Evolutionary conservation across 768 basidiomycete species (phyloP).

Genomic region (Trametes elegans): DNA sequence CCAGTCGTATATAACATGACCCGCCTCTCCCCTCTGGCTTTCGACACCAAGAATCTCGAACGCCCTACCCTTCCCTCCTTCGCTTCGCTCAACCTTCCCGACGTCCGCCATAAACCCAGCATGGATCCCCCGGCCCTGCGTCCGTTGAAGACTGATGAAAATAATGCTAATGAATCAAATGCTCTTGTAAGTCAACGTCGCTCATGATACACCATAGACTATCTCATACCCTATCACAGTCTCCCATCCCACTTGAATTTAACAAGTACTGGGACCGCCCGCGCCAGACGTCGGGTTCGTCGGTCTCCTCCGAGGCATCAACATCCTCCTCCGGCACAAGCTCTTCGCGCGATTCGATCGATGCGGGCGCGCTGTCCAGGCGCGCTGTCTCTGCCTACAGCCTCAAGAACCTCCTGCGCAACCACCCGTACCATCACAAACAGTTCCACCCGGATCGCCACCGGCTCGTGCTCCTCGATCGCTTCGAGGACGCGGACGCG

Average conservation of each 20-base stretch:
- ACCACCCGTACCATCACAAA: slow-evolving; percentile 1
- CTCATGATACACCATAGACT: no score
- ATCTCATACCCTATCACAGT: background rate
- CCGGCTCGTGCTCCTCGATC: slow-evolving; percentile 24
- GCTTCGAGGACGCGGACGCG: slow-evolving; percentile 51
- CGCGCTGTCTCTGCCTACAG: background rate
- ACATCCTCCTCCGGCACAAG: slow-evolving; percentile 15
- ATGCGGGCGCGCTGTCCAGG: no score
- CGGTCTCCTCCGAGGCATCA: slow-evolving; percentile 3
- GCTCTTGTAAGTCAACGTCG: no score
- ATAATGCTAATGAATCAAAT: slow-evolving; percentile 16
- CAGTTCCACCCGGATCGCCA: slow-evolving; percentile 6
- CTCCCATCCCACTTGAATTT: slow-evolving; percentile 28
- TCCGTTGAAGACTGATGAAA: slow-evolving; percentile 6
- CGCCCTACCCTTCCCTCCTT: slow-evolving; percentile 57
- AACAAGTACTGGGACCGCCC: slow-evolving; percentile 25
- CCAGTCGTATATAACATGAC: slow-evolving; percentile 17
- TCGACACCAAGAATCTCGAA: slow-evolving; percentile 17
- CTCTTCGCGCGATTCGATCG: no score
- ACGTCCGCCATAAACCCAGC: slow-evolving; percentile 10
- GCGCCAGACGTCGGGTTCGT: slow-evolving; percentile 33
- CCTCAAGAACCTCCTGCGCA: background rate
- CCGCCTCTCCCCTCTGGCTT: slow-evolving; percentile 6
- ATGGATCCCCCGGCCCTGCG: slow-evolving; percentile 6
- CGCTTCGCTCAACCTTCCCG: slow-evolving; percentile 43